These are phyloP conservation scores for Penicillium manginii DNA, from an alignment of 495 filamentous ascomycete genomes.

Conservation along the genomic window DNA sequence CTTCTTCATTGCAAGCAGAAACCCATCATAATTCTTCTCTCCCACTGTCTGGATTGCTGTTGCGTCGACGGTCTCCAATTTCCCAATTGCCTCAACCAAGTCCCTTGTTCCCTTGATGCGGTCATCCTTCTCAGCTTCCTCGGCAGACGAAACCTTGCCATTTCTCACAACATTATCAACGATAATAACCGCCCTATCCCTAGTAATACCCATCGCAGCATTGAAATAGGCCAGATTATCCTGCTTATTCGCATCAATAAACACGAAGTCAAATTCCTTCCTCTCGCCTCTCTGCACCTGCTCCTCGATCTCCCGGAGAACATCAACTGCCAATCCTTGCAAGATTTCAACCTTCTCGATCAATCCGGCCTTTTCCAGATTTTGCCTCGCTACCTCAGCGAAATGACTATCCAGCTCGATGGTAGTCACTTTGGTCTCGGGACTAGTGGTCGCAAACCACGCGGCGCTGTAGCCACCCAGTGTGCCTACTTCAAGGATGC, in stretches of 20 bases:
- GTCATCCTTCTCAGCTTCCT: conserved; percentile 3
- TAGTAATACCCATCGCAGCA: background rate
- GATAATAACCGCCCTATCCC: background rate
- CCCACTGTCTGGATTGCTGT: conserved; percentile 2
- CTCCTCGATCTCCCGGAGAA: background rate
- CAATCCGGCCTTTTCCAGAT: background rate
- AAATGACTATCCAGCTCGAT: background rate
- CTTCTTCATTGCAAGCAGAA: conserved; percentile 3
- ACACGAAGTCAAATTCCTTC: background rate
- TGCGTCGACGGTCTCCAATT: background rate
- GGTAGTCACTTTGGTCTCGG: background rate
- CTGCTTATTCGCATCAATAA: conserved; percentile 10
- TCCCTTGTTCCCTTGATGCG: conserved; percentile 1
- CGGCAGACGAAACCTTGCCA: conserved; percentile 5
- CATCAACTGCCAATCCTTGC: background rate
- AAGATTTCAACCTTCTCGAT: background rate
- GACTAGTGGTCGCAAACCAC: background rate
- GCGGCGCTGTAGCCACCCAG: conserved; percentile 3
- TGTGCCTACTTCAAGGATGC: conserved; percentile 3
- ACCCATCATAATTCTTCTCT: conserved; percentile 1
- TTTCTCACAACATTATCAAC: conserved; percentile 2
- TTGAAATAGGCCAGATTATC: conserved; percentile 4
- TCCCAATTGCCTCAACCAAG: background rate
- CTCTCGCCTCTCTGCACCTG: background rate
- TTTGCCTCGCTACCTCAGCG: background rate